phyloP scores from a whole-genome alignment of 129 eudicot genomes.

The Escallonia rubra region DNA sequence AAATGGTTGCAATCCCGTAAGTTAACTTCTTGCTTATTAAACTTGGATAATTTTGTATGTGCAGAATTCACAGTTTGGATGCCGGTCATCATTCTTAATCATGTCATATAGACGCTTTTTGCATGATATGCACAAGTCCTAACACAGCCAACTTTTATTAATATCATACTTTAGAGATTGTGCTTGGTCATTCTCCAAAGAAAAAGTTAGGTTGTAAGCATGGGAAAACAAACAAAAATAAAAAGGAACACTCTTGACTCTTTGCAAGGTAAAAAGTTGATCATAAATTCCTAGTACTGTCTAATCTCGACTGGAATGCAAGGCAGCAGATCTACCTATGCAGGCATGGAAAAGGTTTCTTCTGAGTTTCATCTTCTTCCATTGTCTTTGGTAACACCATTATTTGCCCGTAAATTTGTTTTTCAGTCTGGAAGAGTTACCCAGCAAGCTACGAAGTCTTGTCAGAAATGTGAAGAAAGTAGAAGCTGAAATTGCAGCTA shows the following conservation, averaged over 20 bases:
- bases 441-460: constrained; percentile 66
- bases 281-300: neutral
- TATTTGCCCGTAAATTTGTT: no score
- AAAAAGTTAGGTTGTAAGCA: no score
- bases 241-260: neutral
- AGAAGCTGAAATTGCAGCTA: constrained; percentile 89
- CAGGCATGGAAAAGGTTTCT: neutral
- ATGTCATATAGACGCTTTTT: no score
- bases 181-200: no score
- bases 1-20: constrained; percentile 83
- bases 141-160: no score
- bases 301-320: neutral
- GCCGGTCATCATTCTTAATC: no score
- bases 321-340: neutral
- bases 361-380: neutral
- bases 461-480: constrained; percentile 67
- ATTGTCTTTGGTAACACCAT: neutral
- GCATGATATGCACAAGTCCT: no score
- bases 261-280: neutral
- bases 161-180: no score
- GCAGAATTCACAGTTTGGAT: no score
- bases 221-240: neutral
- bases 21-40: constrained; percentile 19
- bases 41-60: no score
- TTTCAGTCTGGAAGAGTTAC: constrained; percentile 80